Conservation (phyloP, 2,329 filamentous ascomycete genomes). For the Aspergillus ochraceus region DNA sequence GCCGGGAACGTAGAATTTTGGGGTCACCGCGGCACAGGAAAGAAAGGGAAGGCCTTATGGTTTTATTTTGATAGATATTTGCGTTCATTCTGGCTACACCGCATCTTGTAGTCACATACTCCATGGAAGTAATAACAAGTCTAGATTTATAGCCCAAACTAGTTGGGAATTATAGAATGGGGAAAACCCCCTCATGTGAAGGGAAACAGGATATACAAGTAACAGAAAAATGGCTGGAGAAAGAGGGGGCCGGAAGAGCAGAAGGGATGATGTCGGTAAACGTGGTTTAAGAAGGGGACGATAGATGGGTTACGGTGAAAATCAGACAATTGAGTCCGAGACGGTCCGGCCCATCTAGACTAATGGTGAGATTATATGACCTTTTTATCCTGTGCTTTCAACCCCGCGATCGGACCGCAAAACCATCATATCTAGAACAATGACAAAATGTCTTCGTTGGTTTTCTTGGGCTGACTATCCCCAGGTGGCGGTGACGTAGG, state of each 20-base stretch:
- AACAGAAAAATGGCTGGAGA: constrained; percentile 1
- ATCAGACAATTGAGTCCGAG: not conserved
- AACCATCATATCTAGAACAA: constrained; percentile 45
- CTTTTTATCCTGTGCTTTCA: not conserved
- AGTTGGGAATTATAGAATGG: not conserved
- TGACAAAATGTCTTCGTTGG: constrained; percentile 57
- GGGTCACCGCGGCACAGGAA: not conserved
- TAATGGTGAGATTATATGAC: not conserved
- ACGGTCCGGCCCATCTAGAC: not conserved
- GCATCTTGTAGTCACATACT: not conserved
- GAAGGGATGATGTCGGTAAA: not conserved
- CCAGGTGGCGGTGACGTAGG: constrained; percentile 26
- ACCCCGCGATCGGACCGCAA: not conserved
- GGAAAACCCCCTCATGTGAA: not conserved
- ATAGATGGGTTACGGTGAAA: not conserved
- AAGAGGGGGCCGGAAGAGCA: not conserved
- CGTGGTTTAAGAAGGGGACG: not conserved
- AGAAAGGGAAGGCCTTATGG: not conserved
- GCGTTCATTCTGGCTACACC: not conserved
- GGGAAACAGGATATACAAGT: constrained; percentile 8
- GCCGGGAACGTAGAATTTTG: not conserved
- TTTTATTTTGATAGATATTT: not conserved
- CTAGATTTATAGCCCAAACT: not conserved
- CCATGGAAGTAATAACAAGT: not conserved
- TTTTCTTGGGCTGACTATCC: constrained; percentile 45